Conservation (phyloP, 2,329 filamentous ascomycete genomes). For the Sclerotinia borealis region DNA sequence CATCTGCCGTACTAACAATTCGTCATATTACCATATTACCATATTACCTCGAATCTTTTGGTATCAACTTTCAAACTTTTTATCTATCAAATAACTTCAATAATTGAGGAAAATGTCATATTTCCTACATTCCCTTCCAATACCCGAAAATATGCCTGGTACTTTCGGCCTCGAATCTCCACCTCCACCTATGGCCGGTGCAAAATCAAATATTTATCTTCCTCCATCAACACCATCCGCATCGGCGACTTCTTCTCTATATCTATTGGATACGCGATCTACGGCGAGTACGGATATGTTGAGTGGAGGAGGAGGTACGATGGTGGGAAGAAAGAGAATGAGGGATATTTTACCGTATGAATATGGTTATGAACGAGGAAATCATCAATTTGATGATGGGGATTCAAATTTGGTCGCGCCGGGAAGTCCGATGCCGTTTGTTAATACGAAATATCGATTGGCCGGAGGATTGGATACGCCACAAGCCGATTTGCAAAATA, state of each 20-base stretch:
- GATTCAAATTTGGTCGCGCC: constrained; percentile 12
- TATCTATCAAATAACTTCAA: neutral
- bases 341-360: constrained; percentile 16
- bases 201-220: constrained; percentile 38
- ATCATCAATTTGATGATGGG: constrained; percentile 15
- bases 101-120: constrained; percentile 18
- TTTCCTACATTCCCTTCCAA: constrained; percentile 12
- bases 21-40: no score
- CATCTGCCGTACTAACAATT: neutral
- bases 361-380: constrained; percentile 1
- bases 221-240: constrained; percentile 37
- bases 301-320: neutral
- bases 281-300: constrained; percentile 1
- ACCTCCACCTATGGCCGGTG: constrained; percentile 24
- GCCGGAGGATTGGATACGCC: constrained; percentile 46
- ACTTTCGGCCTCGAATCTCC: constrained; percentile 22
- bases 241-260: constrained; percentile 32
- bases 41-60: neutral
- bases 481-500: constrained; percentile 29
- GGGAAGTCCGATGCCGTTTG: constrained; percentile 38
- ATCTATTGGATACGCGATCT: constrained; percentile 24
- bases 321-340: constrained; percentile 19
- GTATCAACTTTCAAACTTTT: neutral
- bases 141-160: constrained; percentile 21
- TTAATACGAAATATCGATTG: constrained; percentile 45